A percentile compares a stretch with the other conserved stretches of the same genome.
phyloP scores from a whole-genome alignment of 202 grass and related monocot genomes.

The Alloteropsis angusta region DNA sequence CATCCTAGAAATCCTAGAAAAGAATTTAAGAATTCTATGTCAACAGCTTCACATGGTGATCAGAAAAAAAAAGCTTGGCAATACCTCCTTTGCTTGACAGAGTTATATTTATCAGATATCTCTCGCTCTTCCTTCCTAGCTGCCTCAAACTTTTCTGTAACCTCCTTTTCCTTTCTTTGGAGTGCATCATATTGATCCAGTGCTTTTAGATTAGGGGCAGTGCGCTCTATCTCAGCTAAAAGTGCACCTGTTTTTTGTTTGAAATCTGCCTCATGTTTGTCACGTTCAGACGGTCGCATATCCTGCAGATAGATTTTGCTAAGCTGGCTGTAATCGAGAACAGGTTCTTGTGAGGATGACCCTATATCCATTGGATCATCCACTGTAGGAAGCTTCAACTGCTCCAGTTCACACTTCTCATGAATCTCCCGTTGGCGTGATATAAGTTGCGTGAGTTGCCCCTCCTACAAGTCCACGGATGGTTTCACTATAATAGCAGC shows the following conservation, averaged over 20 bases:
- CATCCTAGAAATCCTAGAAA: conserved; percentile 6
- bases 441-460: conserved; percentile 53
- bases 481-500: conserved; percentile 24
- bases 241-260: conserved; percentile 59
- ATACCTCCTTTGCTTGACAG: conserved; percentile 76
- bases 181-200: conserved; percentile 90
- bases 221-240: conserved; percentile 76
- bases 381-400: conserved; percentile 74
- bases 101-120: conserved; percentile 80
- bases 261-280: conserved; percentile 81
- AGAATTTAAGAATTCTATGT: background rate
- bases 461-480: conserved; percentile 44
- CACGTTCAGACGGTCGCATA: conserved; percentile 56
- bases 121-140: conserved; percentile 87
- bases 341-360: conserved; percentile 32
- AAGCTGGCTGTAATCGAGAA: conserved; percentile 75
- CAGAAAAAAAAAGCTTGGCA: background rate
- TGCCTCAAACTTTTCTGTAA: conserved; percentile 86
- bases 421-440: conserved; percentile 54
- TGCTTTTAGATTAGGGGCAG: conserved; percentile 92
- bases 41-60: conserved; percentile 6
- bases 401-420: conserved; percentile 86
- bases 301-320: conserved; percentile 57
- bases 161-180: conserved; percentile 82
- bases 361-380: conserved; percentile 76